Evolutionary conservation across 1,139 yeast species (phyloP), one percentile per base, ranked within the genome.

Genomic region (Taphrina deformans): DNA sequence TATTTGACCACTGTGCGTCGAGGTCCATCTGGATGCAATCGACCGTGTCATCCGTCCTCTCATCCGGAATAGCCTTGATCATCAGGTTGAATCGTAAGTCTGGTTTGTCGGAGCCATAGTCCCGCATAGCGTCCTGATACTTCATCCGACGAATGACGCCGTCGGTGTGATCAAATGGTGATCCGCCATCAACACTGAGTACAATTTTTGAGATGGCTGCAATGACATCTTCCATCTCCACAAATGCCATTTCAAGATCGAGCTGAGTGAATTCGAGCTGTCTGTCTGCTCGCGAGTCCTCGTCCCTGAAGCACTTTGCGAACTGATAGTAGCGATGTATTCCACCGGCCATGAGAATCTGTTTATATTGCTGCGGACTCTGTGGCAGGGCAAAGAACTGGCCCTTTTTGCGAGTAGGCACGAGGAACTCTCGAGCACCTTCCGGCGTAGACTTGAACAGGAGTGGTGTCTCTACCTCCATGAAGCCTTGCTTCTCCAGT

Each of bases 221-320:
- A 72, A 84, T 85, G 5, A 93, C 96, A 69, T 89, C 89, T 12
- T 80, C 78, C 53, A 84, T 84, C 69, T 80, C 81, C 0, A 93
- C 85, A 78, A 86, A 95, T 44, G 95, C 84, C 96, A 93, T 88
- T 74, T 95, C 99, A 76, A 95, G 72, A 79, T 93, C 99, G 18
- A 95, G 79, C 75, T 93, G 99, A 0, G 99, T 93, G 73, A 93
- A 95, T 74, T 95, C 99, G 0, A 98, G 98, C 76, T 93, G 99
- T 74, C 99, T 83, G 75, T 93, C 99, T 2, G 92, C 86, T 67
- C 99, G 81, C 69, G 95, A 81, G 76, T 95, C 98, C 74, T 93
- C 99, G 74, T 95, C 99, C 69, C 99, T 82, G 74, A 93, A 93
- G 74, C 99, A 93, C 71, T 84, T 86, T 2, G 99, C 99, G 60